Evolutionary conservation across 345 rosid genomes (phyloP).

Genomic region (Rhodamnia argentea): DNA sequence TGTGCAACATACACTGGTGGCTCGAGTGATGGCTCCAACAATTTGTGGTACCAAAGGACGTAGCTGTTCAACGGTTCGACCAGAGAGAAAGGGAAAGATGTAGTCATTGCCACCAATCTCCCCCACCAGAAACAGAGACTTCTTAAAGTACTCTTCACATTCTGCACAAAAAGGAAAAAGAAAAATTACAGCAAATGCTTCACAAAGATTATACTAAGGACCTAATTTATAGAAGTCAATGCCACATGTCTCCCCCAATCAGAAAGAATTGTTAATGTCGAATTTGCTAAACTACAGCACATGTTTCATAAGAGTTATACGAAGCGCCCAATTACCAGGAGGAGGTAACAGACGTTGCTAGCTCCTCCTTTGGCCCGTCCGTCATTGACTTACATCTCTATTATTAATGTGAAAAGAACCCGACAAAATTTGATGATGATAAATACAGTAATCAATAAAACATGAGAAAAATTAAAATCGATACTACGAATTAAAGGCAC

Average conservation of each 20-base stretch:
- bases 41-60: slow-evolving; percentile 29
- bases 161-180: slow-evolving; percentile 5
- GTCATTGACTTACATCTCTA: neutral
- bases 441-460: too few relatives aligned
- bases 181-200: neutral
- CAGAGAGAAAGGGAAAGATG: slow-evolving; percentile 24
- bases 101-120: slow-evolving; percentile 72
- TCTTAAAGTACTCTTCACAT: slow-evolving; percentile 33
- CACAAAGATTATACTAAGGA: neutral
- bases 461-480: too few relatives aligned
- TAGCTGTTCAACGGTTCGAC: slow-evolving; percentile 21
- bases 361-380: neutral
- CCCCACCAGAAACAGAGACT: slow-evolving; percentile 48
- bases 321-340: neutral
- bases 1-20: neutral
- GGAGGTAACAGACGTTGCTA: neutral
- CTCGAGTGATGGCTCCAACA: slow-evolving; percentile 19
- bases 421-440: too few relatives aligned
- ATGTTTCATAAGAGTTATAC: too few relatives aligned
- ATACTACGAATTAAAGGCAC: too few relatives aligned
- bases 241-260: too few relatives aligned
- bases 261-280: too few relatives aligned
- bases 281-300: too few relatives aligned
- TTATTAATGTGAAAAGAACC: too few relatives aligned
- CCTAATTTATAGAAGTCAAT: too few relatives aligned